Evolutionary conservation across 108 stramenopile genomes (phyloP).

Genomic region (Discostella stelligeroides): DNA sequence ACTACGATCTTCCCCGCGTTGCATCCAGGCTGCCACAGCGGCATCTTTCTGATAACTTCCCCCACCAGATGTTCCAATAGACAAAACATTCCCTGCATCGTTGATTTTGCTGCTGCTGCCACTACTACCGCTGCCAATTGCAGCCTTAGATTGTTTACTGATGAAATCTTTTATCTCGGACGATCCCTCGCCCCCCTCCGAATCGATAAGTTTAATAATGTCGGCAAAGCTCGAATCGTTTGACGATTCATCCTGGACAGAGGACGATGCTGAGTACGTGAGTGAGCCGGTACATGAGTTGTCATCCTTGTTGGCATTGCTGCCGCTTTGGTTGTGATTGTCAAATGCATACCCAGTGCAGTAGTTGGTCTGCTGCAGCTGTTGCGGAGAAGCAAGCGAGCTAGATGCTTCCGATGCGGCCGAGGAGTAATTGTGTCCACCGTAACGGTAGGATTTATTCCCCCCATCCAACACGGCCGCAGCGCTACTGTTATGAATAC

Average conservation of each 20-base stretch:
- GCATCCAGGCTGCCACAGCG: conserved; percentile 48
- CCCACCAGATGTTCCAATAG: no score
- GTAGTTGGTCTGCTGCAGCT: conserved; percentile 11
- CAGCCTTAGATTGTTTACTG: conserved; percentile 20
- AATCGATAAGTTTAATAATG: conserved; percentile 48
- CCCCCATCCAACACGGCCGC: conserved; percentile 8
- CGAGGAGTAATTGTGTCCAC: conserved; percentile 25
- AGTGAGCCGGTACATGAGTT: conserved; percentile 45
- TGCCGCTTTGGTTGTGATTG: conserved; percentile 11
- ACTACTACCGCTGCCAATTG: conserved; percentile 6
- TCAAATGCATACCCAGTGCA: conserved; percentile 30
- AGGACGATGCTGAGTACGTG: conserved; percentile 47
- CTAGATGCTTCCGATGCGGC: conserved; percentile 17
- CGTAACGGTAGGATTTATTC: not conserved
- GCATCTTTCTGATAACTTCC: not conserved
- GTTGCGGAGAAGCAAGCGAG: not conserved
- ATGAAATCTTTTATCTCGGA: conserved; percentile 41
- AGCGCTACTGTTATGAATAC: not conserved
- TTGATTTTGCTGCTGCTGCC: not conserved
- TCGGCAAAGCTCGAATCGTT: conserved; percentile 46
- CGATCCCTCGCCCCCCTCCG: conserved; percentile 29
- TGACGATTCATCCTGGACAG: conserved; percentile 27
- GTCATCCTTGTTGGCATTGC: conserved; percentile 21
- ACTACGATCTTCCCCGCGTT: conserved; percentile 32
- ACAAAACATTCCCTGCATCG: no score